A percentile compares a stretch with the other conserved stretches of the same genome.
Evolutionary conservation across 1,284 basidiomycete genomes (phyloP).

Genomic region (Apiotrichum montevideense): DNA sequence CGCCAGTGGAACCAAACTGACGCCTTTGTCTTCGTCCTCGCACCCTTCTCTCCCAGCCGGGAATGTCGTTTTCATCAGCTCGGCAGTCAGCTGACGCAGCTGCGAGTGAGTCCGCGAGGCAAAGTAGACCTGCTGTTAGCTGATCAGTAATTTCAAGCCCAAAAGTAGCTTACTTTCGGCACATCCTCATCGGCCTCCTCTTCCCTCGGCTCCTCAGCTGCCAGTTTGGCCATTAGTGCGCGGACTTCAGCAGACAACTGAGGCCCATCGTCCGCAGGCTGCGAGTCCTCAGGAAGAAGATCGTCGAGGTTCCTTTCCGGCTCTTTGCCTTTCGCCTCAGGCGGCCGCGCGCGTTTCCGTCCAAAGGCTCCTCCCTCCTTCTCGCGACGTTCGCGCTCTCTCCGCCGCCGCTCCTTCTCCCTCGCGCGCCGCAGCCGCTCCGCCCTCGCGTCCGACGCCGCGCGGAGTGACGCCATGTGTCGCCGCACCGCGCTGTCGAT

Average conservation of each 20-base stretch:
- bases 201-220: slow-evolving; percentile 57
- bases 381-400: slow-evolving; percentile 55
- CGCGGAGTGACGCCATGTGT: slow-evolving; percentile 58
- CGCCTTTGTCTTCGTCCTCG: slow-evolving; percentile 10
- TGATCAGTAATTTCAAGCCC: too few relatives aligned
- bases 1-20: slow-evolving; percentile 69
- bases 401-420: slow-evolving; percentile 47
- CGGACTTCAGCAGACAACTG: slow-evolving; percentile 27
- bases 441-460: slow-evolving; percentile 59
- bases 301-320: slow-evolving; percentile 47
- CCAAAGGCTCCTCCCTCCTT: slow-evolving; percentile 16
- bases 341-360: slow-evolving; percentile 8
- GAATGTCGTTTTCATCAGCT: slow-evolving; percentile 60
- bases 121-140: slow-evolving; percentile 62
- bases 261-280: slow-evolving; percentile 24
- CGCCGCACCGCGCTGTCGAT: slow-evolving; percentile 66
- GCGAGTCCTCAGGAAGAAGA: slow-evolving; percentile 60
- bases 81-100: slow-evolving; percentile 80
- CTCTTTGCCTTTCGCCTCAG: slow-evolving; percentile 2
- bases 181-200: slow-evolving; percentile 43
- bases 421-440: slow-evolving; percentile 49
- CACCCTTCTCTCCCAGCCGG: slow-evolving; percentile 5
- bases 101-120: slow-evolving; percentile 94
- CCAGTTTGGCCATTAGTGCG: slow-evolving; percentile 48
- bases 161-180: slow-evolving; percentile 34